These are phyloP conservation scores for Ceratocystis destructans DNA, from an alignment of 2,329 filamentous ascomycete species.

Conservation along the genomic window DNA sequence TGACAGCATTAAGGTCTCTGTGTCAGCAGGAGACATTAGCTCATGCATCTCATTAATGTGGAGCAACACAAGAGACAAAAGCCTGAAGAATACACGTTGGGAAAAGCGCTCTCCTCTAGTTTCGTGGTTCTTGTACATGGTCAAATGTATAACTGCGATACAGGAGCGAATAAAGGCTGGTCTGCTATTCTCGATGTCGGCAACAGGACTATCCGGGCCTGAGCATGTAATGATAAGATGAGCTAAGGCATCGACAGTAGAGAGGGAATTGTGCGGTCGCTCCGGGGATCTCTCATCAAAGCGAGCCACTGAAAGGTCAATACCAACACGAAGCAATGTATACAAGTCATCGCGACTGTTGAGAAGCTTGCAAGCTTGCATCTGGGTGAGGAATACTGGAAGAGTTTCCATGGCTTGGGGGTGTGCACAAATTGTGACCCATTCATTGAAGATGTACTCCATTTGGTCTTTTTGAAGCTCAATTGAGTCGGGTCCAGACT, in stretches of 20 bases:
- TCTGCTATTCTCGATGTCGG: conserved; percentile 29
- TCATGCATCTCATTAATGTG: conserved; percentile 48
- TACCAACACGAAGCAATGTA: conserved; percentile 63
- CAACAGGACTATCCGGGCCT: conserved; percentile 13
- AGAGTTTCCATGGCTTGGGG: conserved; percentile 61
- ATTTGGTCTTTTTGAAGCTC: conserved; percentile 61
- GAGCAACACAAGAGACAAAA: conserved; percentile 63
- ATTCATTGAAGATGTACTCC: conserved; percentile 93
- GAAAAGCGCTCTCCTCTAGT: conserved; percentile 71
- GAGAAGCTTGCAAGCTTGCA: conserved; percentile 62
- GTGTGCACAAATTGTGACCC: conserved; percentile 70
- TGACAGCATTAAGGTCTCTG: conserved; percentile 10
- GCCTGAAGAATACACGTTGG: conserved; percentile 77
- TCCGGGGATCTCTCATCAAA: conserved; percentile 59
- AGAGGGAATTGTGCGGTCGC: conserved; percentile 37
- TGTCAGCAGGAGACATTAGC: background rate
- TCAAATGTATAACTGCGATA: conserved; percentile 60
- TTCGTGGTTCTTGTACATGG: conserved; percentile 74
- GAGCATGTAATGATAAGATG: conserved; percentile 67
- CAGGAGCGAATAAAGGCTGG: conserved; percentile 63
- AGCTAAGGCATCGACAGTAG: conserved; percentile 63
- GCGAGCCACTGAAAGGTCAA: conserved; percentile 64
- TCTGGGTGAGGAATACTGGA: conserved; percentile 67
- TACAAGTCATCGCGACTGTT: conserved; percentile 62
- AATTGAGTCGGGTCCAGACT: conserved; percentile 31